phyloP scores from a whole-genome alignment of 2,329 filamentous ascomycete genomes.

The Lecanicillium sp. region DNA sequence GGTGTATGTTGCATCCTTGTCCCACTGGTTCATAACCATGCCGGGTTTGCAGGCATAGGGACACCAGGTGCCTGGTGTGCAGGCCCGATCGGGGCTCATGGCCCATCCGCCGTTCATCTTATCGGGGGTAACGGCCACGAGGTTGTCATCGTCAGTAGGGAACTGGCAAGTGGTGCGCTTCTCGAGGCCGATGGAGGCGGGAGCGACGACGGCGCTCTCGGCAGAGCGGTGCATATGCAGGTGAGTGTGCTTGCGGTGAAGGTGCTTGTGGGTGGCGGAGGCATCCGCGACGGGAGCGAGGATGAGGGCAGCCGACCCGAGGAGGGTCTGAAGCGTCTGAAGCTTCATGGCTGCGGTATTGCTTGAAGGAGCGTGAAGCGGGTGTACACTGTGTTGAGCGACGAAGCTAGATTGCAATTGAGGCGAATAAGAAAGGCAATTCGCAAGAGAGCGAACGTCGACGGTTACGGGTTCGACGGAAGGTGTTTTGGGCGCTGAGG shows the following conservation, averaged over 20 bases:
- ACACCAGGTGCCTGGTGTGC: constrained; percentile 61
- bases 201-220: constrained; percentile 9
- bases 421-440: no score
- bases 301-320: constrained; percentile 1
- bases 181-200: constrained; percentile 26
- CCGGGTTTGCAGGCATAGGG: constrained; percentile 71
- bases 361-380: neutral
- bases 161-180: constrained; percentile 57
- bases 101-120: constrained; percentile 67
- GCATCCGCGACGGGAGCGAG: constrained; percentile 6
- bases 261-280: constrained; percentile 1
- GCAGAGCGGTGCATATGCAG: constrained; percentile 16
- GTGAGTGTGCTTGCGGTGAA: constrained; percentile 29
- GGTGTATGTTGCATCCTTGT: constrained; percentile 59
- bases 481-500: no score
- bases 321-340: constrained; percentile 3
- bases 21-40: constrained; percentile 74
- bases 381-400: neutral
- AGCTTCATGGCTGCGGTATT: constrained; percentile 4
- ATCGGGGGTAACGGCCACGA: constrained; percentile 60
- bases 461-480: no score
- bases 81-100: constrained; percentile 67
- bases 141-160: constrained; percentile 52
- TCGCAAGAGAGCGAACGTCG: no score
- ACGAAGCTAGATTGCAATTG: no score